Conservation (phyloP, 345 rosid species). For the Eucalyptus regnans region DNA sequence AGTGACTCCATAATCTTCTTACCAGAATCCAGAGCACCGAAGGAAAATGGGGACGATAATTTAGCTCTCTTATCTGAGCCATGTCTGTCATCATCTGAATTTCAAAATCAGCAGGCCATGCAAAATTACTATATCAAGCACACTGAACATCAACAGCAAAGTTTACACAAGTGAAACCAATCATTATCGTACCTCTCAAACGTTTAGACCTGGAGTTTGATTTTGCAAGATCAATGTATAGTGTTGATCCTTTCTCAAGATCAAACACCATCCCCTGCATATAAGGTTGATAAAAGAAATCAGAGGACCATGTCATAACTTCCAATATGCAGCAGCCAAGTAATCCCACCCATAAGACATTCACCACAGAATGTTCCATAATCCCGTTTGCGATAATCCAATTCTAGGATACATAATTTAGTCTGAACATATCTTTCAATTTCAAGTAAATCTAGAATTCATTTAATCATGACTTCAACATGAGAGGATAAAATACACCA, state of each 20-base stretch:
- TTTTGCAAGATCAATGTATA: constrained; percentile 80
- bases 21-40: constrained; percentile 38
- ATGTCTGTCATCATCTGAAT: constrained; percentile 45
- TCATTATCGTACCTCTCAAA: constrained; percentile 31
- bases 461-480: not conserved
- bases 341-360: not conserved
- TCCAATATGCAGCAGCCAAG: not conserved
- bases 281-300: not conserved
- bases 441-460: not conserved
- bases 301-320: not conserved
- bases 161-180: not conserved
- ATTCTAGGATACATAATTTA: not conserved
- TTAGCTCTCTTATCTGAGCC: constrained; percentile 49
- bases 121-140: not conserved
- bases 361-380: not conserved
- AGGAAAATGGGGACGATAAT: constrained; percentile 17
- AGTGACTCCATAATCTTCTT: constrained; percentile 3
- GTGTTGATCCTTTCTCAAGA: constrained; percentile 76
- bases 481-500: not conserved
- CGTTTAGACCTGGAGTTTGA: constrained; percentile 87
- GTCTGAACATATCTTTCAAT: not conserved
- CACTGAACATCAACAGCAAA: not conserved
- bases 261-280: constrained; percentile 86
- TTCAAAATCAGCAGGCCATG: not conserved
- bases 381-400: not conserved